Base-by-base conservation (phyloP, 768 basidiomycete genomes). In the Hygrophorus russula region DNA sequence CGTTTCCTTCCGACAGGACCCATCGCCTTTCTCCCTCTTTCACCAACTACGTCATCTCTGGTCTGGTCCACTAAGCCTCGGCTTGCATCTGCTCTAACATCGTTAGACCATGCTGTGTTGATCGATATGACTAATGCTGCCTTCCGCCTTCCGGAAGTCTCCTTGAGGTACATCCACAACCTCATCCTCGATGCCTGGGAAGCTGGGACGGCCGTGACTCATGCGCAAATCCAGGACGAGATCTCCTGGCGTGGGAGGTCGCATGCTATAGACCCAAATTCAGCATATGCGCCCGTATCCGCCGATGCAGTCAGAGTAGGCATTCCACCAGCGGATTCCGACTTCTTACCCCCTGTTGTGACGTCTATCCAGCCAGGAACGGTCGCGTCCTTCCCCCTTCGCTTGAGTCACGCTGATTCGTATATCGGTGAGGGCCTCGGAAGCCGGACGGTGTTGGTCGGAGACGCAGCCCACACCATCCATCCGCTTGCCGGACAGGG, bases 401-500 rank as follows among this genome's bases (percentile, higher is more conserved):
- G 80, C 20, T 82, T 87, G 49, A 85, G 76, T 38, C 96, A 98
- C 51, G 83, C 88, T 1, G 87, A 92, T 30, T 60, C 72, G 0
- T 98, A 99, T 59, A 65, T 93, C 35, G 90, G 92, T 12, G 80
- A 80, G 54, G 79, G 76, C 0, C 45, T 49, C 27, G 73, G 77
- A 4, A 59, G 65, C 2, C 74, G 94, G 3, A 93, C 88, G 0
- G 92, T 82, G 2, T 78, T 98, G 6, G 76, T 98, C 1, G 96
- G 96, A 2, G 96, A 99, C 61, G 93, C 94, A 1, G 96, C 93
- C 13, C 96, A 98, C 56, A 89, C 88, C 0, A 68, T 91, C 1
- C 94, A 98, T 56, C 94, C 96, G 1, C 75, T 98, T 19, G 94
- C 93, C 0, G 96, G 96, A 2, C 94, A 98, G 58, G 96, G 94